A percentile compares a stretch with the other conserved stretches of the same genome.
Evolutionary conservation across 2,329 filamentous ascomycete species (phyloP).

Genomic region (Colletotrichum agaves): DNA sequence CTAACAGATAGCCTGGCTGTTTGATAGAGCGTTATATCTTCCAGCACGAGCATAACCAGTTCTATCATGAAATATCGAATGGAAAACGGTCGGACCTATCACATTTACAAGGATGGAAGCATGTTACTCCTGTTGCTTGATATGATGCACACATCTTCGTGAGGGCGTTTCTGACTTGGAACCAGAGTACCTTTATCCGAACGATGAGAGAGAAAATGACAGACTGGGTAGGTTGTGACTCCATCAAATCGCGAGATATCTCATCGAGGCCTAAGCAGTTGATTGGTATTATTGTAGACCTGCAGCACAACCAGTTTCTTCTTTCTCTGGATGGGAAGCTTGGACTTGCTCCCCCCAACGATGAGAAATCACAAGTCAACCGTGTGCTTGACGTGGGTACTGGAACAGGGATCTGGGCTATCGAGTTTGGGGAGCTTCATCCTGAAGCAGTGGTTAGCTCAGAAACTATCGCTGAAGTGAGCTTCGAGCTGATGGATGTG

Average conservation of each 20-base stretch:
- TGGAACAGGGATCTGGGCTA: neutral
- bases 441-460: neutral
- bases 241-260: neutral
- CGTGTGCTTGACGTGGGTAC: neutral
- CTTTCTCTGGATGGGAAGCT: neutral
- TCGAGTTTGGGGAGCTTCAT: neutral
- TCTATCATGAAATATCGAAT: conserved; percentile 41
- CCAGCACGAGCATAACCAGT: conserved; percentile 43
- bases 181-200: neutral
- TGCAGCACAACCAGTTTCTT: neutral
- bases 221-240: neutral
- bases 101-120: conserved; percentile 21
- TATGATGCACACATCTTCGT: no score
- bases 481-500: neutral
- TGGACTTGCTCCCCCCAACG: neutral
- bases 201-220: neutral
- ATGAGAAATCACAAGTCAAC: neutral
- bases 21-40: neutral
- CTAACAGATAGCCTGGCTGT: no score
- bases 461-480: no score
- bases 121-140: neutral
- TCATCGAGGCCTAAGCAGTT: neutral
- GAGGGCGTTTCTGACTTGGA: no score
- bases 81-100: conserved; percentile 13
- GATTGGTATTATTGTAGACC: neutral